Percentiles rank a stretch among this genome's conserved stretches.
These are phyloP conservation scores for Vitis vinifera DNA, from an alignment of 164 flowering plant genomes.

Conservation along the genomic window DNA sequence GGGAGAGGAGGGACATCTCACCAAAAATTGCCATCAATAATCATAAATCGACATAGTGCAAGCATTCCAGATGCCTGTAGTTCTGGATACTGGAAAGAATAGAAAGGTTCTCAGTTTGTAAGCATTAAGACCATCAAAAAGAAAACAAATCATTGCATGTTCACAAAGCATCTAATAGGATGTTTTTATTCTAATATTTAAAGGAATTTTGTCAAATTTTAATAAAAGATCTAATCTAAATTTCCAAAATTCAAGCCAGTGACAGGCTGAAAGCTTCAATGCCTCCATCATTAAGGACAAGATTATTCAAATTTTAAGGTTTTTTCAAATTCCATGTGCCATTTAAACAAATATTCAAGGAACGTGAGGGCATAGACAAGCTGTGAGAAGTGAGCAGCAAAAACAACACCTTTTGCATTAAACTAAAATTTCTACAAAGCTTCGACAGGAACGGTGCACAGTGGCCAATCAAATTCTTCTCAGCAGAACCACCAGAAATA, in stretches of 20 bases:
- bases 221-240: no score
- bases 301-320: no score
- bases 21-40: slow-evolving; percentile 92
- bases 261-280: no score
- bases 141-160: no score
- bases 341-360: no score
- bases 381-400: background rate
- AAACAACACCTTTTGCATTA: slow-evolving; percentile 81
- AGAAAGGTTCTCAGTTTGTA: background rate
- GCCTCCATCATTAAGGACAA: no score
- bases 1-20: slow-evolving; percentile 27
- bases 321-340: no score
- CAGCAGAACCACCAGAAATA: slow-evolving; percentile 54
- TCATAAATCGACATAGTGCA: slow-evolving; percentile 88
- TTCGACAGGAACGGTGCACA: slow-evolving; percentile 82
- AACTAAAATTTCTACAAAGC: slow-evolving; percentile 77
- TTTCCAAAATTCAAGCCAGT: no score
- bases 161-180: no score
- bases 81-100: slow-evolving; percentile 62
- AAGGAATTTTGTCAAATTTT: no score
- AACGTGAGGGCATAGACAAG: background rate
- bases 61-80: slow-evolving; percentile 94
- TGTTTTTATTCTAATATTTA: no score
- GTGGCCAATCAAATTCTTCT: slow-evolving; percentile 70
- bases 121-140: no score